Evolutionary conservation across 164 flowering plant genomes (phyloP), one percentile per base, ranked within the genome.

Genomic region (Magnolia kwangsiensis): DNA sequence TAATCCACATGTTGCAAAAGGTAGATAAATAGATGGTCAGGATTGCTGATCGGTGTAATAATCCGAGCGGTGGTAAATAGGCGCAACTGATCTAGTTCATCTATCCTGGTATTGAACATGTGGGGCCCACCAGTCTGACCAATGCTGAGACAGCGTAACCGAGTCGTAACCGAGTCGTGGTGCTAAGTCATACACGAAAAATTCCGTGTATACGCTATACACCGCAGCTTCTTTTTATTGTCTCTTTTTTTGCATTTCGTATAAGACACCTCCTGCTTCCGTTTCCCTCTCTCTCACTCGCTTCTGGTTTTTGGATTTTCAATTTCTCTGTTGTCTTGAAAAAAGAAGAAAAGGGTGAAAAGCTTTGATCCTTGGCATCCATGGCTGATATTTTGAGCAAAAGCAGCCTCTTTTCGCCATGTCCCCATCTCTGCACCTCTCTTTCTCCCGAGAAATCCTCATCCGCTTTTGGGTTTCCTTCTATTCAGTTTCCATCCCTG

Each of bases 341-440:
- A 58, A 18, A 11, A 18, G 63, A 18, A 58, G 5, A 18, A 37
- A 23, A 71, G 13, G 18, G 24, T 18, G 73, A 13, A 71, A 71
- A 71, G 20, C 21, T 69, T 69, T 16, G 10, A 69, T 29, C 3
- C 67, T 55, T 67, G 59, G 31, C 23, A 45, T 37, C 24, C 49
- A 80, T 82, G 89, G 85, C 84, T 9, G 79, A 83, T 37, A 67
- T 82, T 23, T 72, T 85, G 77, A 73, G 74, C 77, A 79, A 77
- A 23, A 59, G 74, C 14, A 75, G 58, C 69, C 78, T 81, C 78
- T 27, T 79, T 55, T 63, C 77, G 4, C 75, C 80, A 1, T 74
- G 50, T 37, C 66, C 77, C 10, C 81, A 51, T 50, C 72, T 59
- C 75, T 24, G 72, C 65, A 2, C 37, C 20, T 75, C 77, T 71